phyloP scores from a whole-genome alignment of 306 rosid genomes.

The Medicago truncatula region MtrunA17r5.0-ANR NC_053042.1:37351501-37352000 shows the following conservation, averaged over 20 bases:
- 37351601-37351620: slow-evolving; percentile 9
- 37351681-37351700: slow-evolving; percentile 14
- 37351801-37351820: too few relatives aligned
- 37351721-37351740: slow-evolving; percentile 21
- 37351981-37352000: too few relatives aligned
- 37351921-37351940: too few relatives aligned
- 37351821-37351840: too few relatives aligned
- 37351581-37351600: slow-evolving; percentile 36
- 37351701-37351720: slow-evolving; percentile 10
- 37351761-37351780: neutral
- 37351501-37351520: slow-evolving; percentile 34
- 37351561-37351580: slow-evolving; percentile 27
- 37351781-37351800: too few relatives aligned
- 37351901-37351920: too few relatives aligned
- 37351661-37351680: slow-evolving; percentile 38
- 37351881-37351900: too few relatives aligned
- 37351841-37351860: too few relatives aligned
- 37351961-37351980: too few relatives aligned
- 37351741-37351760: neutral
- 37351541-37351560: slow-evolving; percentile 34
- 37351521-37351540: slow-evolving; percentile 41
- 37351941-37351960: too few relatives aligned
- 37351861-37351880: too few relatives aligned
- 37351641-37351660: slow-evolving; percentile 42
- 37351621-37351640: slow-evolving; percentile 59